Evolutionary conservation across 2,329 filamentous ascomycete species (phyloP).

Genomic region (Talaromyces sp.): DNA sequence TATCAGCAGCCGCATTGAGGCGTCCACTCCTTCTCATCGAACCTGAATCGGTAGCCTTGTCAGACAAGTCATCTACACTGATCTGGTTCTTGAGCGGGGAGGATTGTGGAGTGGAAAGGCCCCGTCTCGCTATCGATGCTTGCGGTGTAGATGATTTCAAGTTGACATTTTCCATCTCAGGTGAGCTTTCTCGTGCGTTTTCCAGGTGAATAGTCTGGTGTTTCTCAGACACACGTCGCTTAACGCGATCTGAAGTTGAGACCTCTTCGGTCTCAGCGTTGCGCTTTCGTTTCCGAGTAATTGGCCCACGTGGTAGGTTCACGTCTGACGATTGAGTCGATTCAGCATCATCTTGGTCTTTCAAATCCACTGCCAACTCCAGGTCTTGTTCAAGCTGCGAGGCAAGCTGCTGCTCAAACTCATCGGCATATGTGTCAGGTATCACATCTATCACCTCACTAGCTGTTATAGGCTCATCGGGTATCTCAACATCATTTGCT

Average conservation of each 20-base stretch:
- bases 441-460: conserved; percentile 23
- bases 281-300: conserved; percentile 36
- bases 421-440: conserved; percentile 38
- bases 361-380: conserved; percentile 35
- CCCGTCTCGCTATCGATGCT: background rate
- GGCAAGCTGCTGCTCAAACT: conserved; percentile 43
- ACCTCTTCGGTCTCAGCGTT: conserved; percentile 25
- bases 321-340: conserved; percentile 2
- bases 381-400: conserved; percentile 47
- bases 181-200: background rate
- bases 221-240: conserved; percentile 31
- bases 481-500: background rate
- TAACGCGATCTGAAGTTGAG: conserved; percentile 22
- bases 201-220: conserved; percentile 10
- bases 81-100: conserved; percentile 13
- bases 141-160: conserved; percentile 1
- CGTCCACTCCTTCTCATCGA: conserved; percentile 11
- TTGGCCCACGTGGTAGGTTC: conserved; percentile 17
- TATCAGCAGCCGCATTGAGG: background rate
- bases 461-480: background rate
- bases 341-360: conserved; percentile 18
- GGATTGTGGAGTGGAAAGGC: conserved; percentile 11
- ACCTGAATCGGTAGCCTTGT: background rate
- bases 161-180: background rate
- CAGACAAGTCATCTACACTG: conserved; percentile 8